Evolutionary conservation across 371 early-diverging fungal genomes (phyloP).

Genomic region (Rhizopus stolonifer): DNA sequence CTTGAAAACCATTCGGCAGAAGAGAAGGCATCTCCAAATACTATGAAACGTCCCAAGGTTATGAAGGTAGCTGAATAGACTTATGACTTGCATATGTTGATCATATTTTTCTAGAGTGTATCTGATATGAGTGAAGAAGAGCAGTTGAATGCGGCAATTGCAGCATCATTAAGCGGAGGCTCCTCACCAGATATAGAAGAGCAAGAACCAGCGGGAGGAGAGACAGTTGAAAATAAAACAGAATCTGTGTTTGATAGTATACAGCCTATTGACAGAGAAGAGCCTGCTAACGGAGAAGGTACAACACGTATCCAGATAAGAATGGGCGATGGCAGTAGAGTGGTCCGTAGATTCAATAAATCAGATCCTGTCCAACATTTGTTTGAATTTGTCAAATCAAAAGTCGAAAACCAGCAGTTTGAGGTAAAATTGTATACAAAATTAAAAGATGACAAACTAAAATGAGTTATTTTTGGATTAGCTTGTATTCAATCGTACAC

Average conservation of each 20-base stretch:
- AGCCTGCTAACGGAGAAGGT: slow-evolving; percentile 51
- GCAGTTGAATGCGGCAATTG: slow-evolving; percentile 80
- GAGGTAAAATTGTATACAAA: slow-evolving; percentile 69
- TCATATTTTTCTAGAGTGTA: slow-evolving; percentile 35
- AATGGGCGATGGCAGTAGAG: slow-evolving; percentile 66
- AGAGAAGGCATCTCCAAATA: slow-evolving; percentile 8
- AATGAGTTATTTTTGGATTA: slow-evolving; percentile 14
- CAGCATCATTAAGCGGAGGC: slow-evolving; percentile 59
- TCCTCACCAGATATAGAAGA: slow-evolving; percentile 2
- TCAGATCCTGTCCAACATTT: slow-evolving; percentile 62
- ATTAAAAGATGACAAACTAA: not conserved
- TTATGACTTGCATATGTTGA: too few species aligned
- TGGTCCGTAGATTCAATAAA: slow-evolving; percentile 66
- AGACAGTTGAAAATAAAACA: slow-evolving; percentile 18
- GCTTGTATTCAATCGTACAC: slow-evolving; percentile 65
- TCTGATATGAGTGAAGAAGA: slow-evolving; percentile 91
- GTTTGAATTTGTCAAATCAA: slow-evolving; percentile 69
- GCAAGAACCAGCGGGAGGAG: slow-evolving; percentile 18
- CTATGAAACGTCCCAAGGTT: slow-evolving; percentile 26
- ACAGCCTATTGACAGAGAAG: slow-evolving; percentile 46
- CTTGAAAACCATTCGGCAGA: slow-evolving; percentile 29
- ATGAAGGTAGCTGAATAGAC: too few species aligned
- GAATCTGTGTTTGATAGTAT: slow-evolving; percentile 48
- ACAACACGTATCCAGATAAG: slow-evolving; percentile 73
- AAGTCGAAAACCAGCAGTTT: slow-evolving; percentile 59